Conservation (phyloP, 2,329 filamentous ascomycete species). For the Fusarium neocosmosporiellum region DNA sequence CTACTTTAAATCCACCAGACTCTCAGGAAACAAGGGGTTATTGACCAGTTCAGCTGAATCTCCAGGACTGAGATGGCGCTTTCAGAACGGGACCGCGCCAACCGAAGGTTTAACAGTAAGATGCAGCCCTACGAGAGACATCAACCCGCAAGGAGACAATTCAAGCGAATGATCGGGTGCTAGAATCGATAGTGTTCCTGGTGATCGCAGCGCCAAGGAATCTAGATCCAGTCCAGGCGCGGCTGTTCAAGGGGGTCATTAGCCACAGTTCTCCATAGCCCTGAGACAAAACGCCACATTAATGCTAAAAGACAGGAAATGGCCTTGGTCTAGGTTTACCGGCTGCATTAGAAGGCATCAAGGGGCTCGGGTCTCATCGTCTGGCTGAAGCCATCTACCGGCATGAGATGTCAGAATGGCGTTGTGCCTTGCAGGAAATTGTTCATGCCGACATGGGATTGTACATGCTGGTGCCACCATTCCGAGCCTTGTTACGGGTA, state of each 20-base stretch:
- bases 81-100: neutral
- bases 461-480: neutral
- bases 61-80: neutral
- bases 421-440: neutral
- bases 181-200: neutral
- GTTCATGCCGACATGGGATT: neutral
- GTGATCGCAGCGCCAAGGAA: neutral
- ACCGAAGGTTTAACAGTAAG: neutral
- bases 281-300: neutral
- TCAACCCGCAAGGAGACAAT: neutral
- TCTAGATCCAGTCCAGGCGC: neutral
- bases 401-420: neutral
- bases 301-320: neutral
- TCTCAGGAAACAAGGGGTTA: neutral
- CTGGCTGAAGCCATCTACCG: neutral
- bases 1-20: neutral
- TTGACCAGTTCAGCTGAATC: neutral
- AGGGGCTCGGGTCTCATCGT: neutral
- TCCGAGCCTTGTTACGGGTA: neutral
- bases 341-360: neutral
- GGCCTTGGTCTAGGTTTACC: neutral
- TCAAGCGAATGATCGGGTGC: neutral
- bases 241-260: neutral
- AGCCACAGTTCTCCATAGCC: neutral
- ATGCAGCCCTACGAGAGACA: neutral